Conservation (phyloP, 495 filamentous ascomycete species). For the Aspergillus sclerotiicarbonarius region DNA sequence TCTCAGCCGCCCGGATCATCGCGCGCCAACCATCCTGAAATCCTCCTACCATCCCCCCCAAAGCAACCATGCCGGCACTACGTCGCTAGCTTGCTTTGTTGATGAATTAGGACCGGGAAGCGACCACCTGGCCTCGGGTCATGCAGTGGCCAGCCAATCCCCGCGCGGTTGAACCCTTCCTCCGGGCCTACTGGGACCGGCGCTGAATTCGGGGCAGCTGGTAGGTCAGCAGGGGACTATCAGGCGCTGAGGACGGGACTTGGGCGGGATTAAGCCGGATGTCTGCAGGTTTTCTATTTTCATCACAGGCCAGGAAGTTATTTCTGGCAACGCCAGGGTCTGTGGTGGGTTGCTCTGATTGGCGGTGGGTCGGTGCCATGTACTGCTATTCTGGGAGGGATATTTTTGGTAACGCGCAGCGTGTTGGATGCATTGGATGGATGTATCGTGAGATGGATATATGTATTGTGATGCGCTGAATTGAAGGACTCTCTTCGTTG, state of each 20-base stretch:
- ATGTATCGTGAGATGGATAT: not conserved
- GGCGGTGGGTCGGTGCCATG: not conserved
- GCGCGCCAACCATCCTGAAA: not conserved
- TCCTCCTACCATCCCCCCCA: too few species aligned
- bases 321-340: conserved; percentile 4
- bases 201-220: not conserved
- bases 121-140: too few species aligned
- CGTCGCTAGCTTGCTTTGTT: not conserved
- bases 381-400: conserved; percentile 3
- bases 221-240: not conserved
- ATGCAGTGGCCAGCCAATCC: too few species aligned
- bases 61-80: not conserved
- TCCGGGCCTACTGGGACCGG: too few species aligned
- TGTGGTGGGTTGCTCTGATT: not conserved
- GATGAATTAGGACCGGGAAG: not conserved
- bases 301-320: conserved; percentile 17
- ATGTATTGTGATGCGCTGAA: not conserved
- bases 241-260: not conserved
- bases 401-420: conserved; percentile 10
- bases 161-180: too few species aligned
- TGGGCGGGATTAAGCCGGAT: not conserved
- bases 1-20: conserved; percentile 10
- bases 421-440: not conserved
- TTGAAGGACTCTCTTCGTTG: too few species aligned
- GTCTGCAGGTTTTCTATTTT: conserved; percentile 12